Percentiles rank a stretch among this genome's conserved stretches.
Conservation (phyloP, 306 rosid genomes). For the Quercus variabilis region DNA sequence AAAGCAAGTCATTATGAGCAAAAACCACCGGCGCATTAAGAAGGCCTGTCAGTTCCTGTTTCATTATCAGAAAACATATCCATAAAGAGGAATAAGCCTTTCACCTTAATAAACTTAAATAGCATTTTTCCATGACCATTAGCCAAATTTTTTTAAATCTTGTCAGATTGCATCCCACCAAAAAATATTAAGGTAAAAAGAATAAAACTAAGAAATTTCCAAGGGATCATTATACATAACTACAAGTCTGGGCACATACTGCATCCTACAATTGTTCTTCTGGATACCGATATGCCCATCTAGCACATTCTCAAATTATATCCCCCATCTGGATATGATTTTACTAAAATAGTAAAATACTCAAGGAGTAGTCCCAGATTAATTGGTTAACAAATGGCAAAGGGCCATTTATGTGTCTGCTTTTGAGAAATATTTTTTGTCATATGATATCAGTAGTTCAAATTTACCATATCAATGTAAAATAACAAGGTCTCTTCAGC, state of each 20-base stretch:
- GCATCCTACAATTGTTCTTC: not conserved
- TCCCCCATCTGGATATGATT: not conserved
- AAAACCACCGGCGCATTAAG: constrained; percentile 76
- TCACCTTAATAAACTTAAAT: constrained; percentile 8
- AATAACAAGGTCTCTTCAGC: not conserved
- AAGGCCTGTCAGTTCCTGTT: constrained; percentile 69
- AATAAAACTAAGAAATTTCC: not conserved
- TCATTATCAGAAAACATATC: constrained; percentile 35
- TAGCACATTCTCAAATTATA: not conserved
- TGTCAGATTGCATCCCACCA: not conserved
- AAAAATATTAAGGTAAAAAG: not conserved
- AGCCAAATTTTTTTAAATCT: not conserved
- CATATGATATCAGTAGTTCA: not conserved
- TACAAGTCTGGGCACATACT: not conserved
- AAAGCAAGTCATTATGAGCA: constrained; percentile 87
- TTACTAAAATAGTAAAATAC: not conserved
- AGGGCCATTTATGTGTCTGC: not conserved
- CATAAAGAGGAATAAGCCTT: constrained; percentile 11
- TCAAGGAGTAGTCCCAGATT: not conserved
- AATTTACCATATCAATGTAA: not conserved
- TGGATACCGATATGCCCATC: not conserved
- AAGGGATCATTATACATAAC: not conserved
- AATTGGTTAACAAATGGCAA: not conserved
- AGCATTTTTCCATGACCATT: constrained; percentile 9
- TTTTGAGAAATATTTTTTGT: not conserved